Conservation (phyloP, 345 rosid genomes). For the Nasturtium officinale region DNA sequence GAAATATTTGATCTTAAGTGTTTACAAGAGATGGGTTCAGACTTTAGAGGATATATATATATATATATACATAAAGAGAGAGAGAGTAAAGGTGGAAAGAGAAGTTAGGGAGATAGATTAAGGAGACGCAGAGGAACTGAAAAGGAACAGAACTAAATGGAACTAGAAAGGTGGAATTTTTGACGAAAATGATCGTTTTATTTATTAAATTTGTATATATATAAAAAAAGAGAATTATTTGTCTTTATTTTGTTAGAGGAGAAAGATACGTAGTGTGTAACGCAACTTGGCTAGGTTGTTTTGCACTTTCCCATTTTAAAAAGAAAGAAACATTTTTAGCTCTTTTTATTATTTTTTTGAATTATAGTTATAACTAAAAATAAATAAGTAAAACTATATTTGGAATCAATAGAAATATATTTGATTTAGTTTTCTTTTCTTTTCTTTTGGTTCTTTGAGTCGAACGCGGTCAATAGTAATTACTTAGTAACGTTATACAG, state of each 20-base stretch:
- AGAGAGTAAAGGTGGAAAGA: constrained; percentile 37
- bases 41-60: no score
- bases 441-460: constrained; percentile 30
- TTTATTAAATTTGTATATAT: constrained; percentile 32
- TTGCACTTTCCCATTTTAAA: constrained; percentile 35
- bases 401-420: not conserved
- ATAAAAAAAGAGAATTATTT: not conserved
- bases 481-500: constrained; percentile 3
- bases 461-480: constrained; percentile 20
- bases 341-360: not conserved
- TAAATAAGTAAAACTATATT: not conserved
- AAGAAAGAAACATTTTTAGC: constrained; percentile 27
- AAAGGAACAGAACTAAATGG: constrained; percentile 46
- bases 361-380: not conserved
- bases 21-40: constrained; percentile 32
- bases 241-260: constrained; percentile 40
- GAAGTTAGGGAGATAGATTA: constrained; percentile 45
- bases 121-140: constrained; percentile 38
- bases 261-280: constrained; percentile 64
- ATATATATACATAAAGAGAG: constrained; percentile 29
- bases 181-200: constrained; percentile 44
- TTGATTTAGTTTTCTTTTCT: not conserved
- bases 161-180: constrained; percentile 43
- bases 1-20: constrained; percentile 39
- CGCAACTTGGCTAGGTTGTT: constrained; percentile 55